A percentile compares a stretch with the other conserved stretches of the same genome.
These are phyloP conservation scores for Populus hybrid DNA, from an alignment of 441 rosid species.

Conservation along the genomic window DNA sequence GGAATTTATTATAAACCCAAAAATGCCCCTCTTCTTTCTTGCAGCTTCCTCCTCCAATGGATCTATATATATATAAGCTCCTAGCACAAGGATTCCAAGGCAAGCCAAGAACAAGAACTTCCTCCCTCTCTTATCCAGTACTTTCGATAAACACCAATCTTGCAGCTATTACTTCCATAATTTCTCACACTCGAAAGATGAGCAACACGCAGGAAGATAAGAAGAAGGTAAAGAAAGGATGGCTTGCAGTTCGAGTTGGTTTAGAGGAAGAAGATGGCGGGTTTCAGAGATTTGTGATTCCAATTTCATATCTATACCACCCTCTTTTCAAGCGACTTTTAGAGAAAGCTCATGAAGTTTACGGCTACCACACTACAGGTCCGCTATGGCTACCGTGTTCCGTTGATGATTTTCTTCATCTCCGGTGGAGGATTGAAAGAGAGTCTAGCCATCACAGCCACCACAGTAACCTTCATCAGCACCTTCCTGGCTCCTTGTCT, in stretches of 20 bases:
- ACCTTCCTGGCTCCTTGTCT: conserved; percentile 26
- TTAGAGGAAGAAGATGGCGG: conserved; percentile 33
- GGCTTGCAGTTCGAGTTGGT: conserved; percentile 41
- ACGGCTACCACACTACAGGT: conserved; percentile 37
- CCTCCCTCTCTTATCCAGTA: not conserved
- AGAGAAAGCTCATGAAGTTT: conserved; percentile 40
- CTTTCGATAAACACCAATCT: not conserved
- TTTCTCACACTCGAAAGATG: not conserved
- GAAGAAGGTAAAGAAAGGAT: conserved; percentile 50
- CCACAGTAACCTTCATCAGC: conserved; percentile 1
- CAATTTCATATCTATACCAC: conserved; percentile 40
- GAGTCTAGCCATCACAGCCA: conserved; percentile 15
- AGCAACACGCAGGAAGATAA: conserved; percentile 9
- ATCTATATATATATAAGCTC: not conserved
- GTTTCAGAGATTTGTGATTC: conserved; percentile 34
- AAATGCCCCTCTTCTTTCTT: not conserved
- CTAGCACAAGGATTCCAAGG: not conserved
- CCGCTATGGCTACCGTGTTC: conserved; percentile 43
- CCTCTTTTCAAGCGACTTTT: conserved; percentile 40
- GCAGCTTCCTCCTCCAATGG: not conserved
- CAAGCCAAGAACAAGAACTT: not conserved
- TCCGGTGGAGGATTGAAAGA: conserved; percentile 37
- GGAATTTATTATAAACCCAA: not conserved
- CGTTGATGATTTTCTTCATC: conserved; percentile 38
- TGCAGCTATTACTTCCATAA: not conserved